phyloP scores from a whole-genome alignment of 257 asterid species.

The Capsicum rhomboideum region DNA sequence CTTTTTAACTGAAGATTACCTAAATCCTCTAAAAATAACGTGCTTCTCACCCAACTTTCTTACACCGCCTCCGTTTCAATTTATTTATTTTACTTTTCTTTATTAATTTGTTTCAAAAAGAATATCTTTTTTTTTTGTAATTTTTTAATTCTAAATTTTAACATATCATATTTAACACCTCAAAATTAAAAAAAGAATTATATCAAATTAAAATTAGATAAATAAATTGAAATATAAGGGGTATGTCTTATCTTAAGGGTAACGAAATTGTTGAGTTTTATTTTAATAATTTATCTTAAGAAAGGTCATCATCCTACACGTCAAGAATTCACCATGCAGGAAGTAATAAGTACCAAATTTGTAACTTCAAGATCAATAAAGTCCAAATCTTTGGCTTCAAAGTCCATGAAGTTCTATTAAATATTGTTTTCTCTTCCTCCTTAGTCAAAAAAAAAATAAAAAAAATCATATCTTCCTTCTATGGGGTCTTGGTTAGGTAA shows the following conservation, averaged over 20 bases:
- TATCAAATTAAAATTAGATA: too few relatives aligned
- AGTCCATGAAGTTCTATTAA: neutral
- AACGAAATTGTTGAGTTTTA: neutral
- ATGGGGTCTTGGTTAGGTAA: neutral
- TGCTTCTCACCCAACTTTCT: constrained; percentile 12
- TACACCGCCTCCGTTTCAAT: too few relatives aligned
- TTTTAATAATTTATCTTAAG: neutral
- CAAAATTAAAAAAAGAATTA: too few relatives aligned
- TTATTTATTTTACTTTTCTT: too few relatives aligned
- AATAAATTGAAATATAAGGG: too few relatives aligned
- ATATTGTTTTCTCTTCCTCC: neutral
- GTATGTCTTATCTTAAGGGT: neutral
- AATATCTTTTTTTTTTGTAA: too few relatives aligned
- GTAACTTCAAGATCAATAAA: neutral
- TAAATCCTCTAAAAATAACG: neutral
- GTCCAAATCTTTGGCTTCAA: neutral
- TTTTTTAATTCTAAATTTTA: too few relatives aligned
- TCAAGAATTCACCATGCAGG: neutral
- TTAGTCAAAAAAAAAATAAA: neutral
- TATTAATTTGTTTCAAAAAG: too few relatives aligned
- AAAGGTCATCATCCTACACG: neutral
- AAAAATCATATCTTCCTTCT: neutral
- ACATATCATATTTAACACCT: too few relatives aligned
- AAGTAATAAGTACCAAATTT: neutral
- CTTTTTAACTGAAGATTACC: neutral